phyloP scores from a whole-genome alignment of 2,329 filamentous ascomycete genomes.

The Nemania bipapillata region DNA sequence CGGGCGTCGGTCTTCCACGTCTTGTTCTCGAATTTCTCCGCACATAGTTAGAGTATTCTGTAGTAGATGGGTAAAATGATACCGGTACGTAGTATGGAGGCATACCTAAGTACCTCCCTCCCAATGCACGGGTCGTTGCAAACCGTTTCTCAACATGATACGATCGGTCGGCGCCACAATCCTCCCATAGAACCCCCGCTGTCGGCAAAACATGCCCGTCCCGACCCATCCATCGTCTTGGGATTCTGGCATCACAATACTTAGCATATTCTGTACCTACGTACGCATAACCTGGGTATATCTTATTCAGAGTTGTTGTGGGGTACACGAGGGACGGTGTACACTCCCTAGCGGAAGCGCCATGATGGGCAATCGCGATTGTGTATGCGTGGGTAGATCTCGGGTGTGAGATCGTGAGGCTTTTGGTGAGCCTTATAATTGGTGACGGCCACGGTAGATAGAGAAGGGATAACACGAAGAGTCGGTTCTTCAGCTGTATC shows the following conservation, averaged over 20 bases:
- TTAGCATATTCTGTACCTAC: no score
- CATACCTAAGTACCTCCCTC: no score
- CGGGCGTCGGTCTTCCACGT: not conserved
- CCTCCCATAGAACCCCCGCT: not conserved
- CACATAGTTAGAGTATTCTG: not conserved
- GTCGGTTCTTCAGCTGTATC: conserved; percentile 5
- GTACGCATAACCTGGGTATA: not conserved
- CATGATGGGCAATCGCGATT: not conserved
- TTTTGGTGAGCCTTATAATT: conserved; percentile 18
- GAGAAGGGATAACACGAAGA: not conserved
- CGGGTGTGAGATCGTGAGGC: conserved; percentile 1
- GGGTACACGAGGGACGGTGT: conserved; percentile 1
- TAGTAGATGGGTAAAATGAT: not conserved
- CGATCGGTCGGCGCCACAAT: conserved; percentile 22
- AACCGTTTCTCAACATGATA: conserved; percentile 9
- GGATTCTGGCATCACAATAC: conserved; percentile 4
- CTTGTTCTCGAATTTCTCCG: conserved; percentile 11
- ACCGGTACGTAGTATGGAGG: not conserved
- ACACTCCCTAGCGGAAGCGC: not conserved
- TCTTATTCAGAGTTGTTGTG: conserved; percentile 11
- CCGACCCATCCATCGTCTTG: not conserved
- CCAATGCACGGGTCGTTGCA: conserved; percentile 34
- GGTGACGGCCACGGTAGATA: not conserved
- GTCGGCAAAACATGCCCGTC: conserved; percentile 21
- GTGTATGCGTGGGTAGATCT: conserved; percentile 4